phyloP scores from a whole-genome alignment of 805 yeast genomes.

The Nakazawaea holstii region DNA sequence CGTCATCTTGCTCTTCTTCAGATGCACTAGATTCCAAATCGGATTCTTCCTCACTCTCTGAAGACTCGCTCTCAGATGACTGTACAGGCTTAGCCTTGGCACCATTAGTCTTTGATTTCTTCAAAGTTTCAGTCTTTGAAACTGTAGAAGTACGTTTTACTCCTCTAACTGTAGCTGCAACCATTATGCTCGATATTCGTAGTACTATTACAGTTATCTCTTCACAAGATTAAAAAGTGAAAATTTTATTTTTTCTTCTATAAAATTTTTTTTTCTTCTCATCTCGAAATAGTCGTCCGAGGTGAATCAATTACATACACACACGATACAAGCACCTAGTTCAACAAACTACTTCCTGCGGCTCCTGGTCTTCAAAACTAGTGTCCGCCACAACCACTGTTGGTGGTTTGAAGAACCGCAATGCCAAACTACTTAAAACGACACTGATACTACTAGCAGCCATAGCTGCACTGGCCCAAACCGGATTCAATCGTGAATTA shows the following conservation, averaged over 20 bases:
- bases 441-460: conserved; percentile 56
- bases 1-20: conserved; percentile 19
- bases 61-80: conserved; percentile 6
- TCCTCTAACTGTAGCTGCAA: conserved; percentile 3
- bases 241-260: conserved; percentile 4
- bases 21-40: conserved; percentile 20
- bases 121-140: neutral
- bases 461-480: conserved; percentile 68
- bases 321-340: neutral
- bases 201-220: too few species aligned
- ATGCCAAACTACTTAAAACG: conserved; percentile 48
- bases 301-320: neutral
- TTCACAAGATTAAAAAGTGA: neutral
- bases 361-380: neutral
- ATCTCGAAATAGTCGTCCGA: conserved; percentile 1
- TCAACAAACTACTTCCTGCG: neutral
- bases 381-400: conserved; percentile 11
- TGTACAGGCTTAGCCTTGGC: neutral
- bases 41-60: conserved; percentile 5
- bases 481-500: conserved; percentile 51
- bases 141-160: conserved; percentile 1
- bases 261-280: conserved; percentile 3
- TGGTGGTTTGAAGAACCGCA: conserved; percentile 40
- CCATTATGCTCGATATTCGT: conserved; percentile 2
- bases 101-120: conserved; percentile 7